Percentiles rank a stretch among this genome's conserved stretches.
phyloP scores from a whole-genome alignment of 139 green algal species.

The Chlamydomonas sp. region DNA sequence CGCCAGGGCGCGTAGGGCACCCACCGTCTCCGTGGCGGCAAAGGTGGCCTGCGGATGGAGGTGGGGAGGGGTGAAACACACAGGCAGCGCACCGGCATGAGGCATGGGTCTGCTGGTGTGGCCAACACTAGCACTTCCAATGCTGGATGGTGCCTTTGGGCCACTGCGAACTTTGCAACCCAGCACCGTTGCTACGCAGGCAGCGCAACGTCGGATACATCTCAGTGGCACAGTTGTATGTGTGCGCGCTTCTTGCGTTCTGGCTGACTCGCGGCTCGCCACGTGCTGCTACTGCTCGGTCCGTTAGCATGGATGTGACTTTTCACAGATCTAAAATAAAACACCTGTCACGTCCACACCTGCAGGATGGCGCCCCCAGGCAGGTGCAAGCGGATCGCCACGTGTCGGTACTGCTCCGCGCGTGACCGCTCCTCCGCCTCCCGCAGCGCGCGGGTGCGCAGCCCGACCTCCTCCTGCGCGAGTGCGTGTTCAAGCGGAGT shows the following conservation, averaged over 20 bases:
- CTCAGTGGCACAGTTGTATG: too few relatives aligned
- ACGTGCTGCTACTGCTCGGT: too few relatives aligned
- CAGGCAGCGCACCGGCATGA: background rate
- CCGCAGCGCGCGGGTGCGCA: slow-evolving; percentile 13
- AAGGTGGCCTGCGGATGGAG: slow-evolving; percentile 8
- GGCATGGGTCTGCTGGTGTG: too few relatives aligned
- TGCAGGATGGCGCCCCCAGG: slow-evolving; percentile 26
- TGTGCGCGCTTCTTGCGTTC: too few relatives aligned
- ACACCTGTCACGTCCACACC: background rate
- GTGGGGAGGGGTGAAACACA: background rate
- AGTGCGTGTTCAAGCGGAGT: background rate
- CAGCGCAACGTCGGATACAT: too few relatives aligned
- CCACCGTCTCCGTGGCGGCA: slow-evolving; percentile 31
- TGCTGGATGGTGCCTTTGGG: too few relatives aligned
- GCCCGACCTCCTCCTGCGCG: slow-evolving; percentile 15
- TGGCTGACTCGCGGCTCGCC: too few relatives aligned
- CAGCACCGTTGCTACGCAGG: too few relatives aligned
- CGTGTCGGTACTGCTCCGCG: slow-evolving; percentile 9
- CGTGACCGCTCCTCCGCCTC: slow-evolving; percentile 25
- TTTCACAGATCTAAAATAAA: background rate
- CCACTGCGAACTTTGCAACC: too few relatives aligned
- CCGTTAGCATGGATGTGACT: too few relatives aligned
- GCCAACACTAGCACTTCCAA: too few relatives aligned
- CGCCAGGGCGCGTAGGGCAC: background rate
- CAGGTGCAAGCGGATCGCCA: slow-evolving; percentile 33